Evolutionary conservation across 1,284 basidiomycete genomes (phyloP), one percentile per base, ranked within the genome.

Genomic region (Ceratobasidium sp.): DNA sequence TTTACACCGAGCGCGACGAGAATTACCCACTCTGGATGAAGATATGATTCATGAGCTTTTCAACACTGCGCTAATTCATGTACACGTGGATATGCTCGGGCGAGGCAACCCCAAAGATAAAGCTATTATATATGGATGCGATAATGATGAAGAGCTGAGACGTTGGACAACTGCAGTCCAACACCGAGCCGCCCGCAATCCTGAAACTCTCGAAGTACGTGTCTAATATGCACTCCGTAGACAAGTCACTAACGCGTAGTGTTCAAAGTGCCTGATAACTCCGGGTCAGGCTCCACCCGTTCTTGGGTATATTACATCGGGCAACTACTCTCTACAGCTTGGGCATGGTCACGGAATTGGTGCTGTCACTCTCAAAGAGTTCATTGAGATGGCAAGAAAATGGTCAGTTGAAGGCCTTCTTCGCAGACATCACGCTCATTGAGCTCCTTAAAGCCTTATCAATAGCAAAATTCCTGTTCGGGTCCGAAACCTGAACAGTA

Each of bases 251-350:
- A 17, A 29, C 32, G 35, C n/a, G 6, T 52, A 53, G 34, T 25
- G 29, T 32, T 20, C 43, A 47, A 29, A 54, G 34, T 29, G 29
- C 6, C 35, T n/a, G 42, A 20, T 31, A 3, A 32, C 29, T 60
- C 49, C 56, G 17, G 62, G 25, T 8, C 20, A 38, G 71, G n/a
- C 70, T 13, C 49, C 60, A 57, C 34, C 79, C 0, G 81, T 91
- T 22, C 85, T 95, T 55, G 94, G 94, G 0, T 92, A 91, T 74
- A 83, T 94, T 4, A 90, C 91, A 0, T 88, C 89, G 0, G 93
- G 93, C 0, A 88, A 88, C 72, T 90, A 86, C 75, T 94, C 92
- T 0, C 82, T 96, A 1, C 85, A 87, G 0, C 82, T 87, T 22
- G 93, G 94, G 0, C 79, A 84, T 62, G 92, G 91, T 0, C 86